Conservation (phyloP, 2,329 filamentous ascomycete species). For the Alternaria sp. region DNA sequence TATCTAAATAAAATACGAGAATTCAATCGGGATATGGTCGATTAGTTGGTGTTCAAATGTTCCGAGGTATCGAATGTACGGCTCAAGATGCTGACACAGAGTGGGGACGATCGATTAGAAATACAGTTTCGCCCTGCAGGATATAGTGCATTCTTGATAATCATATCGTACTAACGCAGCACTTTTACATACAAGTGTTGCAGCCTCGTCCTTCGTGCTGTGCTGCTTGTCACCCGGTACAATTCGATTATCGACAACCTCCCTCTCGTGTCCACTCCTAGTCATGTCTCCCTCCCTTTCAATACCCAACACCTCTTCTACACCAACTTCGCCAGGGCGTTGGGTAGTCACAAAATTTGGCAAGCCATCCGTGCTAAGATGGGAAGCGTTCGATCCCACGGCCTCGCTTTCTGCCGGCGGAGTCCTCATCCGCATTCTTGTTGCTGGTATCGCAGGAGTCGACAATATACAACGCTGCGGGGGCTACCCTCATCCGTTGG, state of each 20-base stretch:
- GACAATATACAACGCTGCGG: slow-evolving; percentile 21
- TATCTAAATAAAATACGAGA: background rate
- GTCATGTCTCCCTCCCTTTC: slow-evolving; percentile 6
- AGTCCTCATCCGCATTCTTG: slow-evolving; percentile 16
- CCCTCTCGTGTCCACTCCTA: background rate
- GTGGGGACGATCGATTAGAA: background rate
- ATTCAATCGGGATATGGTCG: background rate
- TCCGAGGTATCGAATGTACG: background rate
- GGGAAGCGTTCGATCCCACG: slow-evolving; percentile 11
- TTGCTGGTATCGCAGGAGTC: slow-evolving; percentile 18
- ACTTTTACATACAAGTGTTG: background rate
- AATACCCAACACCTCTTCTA: slow-evolving; percentile 12
- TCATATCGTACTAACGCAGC: no score
- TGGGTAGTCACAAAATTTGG: slow-evolving; percentile 17
- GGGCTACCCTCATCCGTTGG: slow-evolving; percentile 13
- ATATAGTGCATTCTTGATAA: background rate
- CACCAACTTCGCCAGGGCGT: slow-evolving; percentile 11
- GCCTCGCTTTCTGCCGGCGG: slow-evolving; percentile 6
- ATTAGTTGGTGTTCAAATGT: no score
- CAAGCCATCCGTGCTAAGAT: slow-evolving; percentile 14
- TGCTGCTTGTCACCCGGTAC: background rate
- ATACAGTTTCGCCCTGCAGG: background rate
- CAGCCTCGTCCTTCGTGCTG: background rate
- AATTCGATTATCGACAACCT: background rate
- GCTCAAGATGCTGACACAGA: background rate